Base-by-base conservation (phyloP, 176 grass and related monocot species). In the Triticum dicoccoides region DNA sequence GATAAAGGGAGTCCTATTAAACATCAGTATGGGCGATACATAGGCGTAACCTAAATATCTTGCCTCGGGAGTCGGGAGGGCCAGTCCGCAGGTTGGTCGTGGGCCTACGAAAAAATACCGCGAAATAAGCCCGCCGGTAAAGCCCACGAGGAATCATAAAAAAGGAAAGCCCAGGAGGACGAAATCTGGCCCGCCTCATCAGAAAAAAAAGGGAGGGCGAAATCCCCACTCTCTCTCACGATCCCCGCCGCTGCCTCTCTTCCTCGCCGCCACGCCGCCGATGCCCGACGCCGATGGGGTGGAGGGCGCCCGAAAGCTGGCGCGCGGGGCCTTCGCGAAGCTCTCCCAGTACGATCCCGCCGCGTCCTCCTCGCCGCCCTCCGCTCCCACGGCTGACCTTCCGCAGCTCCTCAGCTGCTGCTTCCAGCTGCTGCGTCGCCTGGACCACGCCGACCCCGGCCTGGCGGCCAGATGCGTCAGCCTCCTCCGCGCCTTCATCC, bases 401-500 rank as follows among this genome's bases (percentile, higher is more conserved):
- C 75, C 61, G 7, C 25, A 0, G 8, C 67, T 84, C 27, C 23
- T 91, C 49, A 62, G 81, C 35, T 20, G 27, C 80, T 80, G 80
- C 81, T 4, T 91, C 45, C 21, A 8, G 7, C 39, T 49, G 23
- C 61, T 87, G 59, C 81, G 67, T 14, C 9, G 13, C 42, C 79
- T 90, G 15, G 11, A n/a, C 6, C 11, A 8, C 34, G 44, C 42
- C 32, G 41, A 90, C 66, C 2, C 5, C 4, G 29, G 2, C 13
- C 34, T 79, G 5, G 80, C 80, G 1, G 0, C 2, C 29, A 23
- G 35, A 66, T 79, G 61, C 81, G 41, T 15, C 68, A 2, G 5
- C 27, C 9, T 13, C n/a, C 76, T 91, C 34, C 61, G 79, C 49
- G 35, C 10, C 35, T 67, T 52, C 67, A 61, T 87, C n/a, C 5